These are phyloP conservation scores for Ogataea paraovalis DNA, from an alignment of 805 yeast species.

Conservation along the genomic window DNA sequence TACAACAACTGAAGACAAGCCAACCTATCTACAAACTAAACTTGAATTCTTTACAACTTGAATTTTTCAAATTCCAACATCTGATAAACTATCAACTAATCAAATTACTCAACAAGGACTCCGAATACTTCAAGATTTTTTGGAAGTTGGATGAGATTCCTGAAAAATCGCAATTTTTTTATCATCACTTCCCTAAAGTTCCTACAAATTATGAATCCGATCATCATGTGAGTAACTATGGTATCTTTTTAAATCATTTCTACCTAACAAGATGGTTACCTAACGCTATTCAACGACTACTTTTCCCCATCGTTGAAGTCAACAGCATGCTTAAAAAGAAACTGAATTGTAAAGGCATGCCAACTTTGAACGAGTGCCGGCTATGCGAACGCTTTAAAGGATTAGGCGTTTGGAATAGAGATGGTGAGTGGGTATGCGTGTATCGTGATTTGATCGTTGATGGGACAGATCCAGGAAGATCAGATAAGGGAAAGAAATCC, in stretches of 20 bases:
- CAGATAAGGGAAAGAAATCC: not conserved
- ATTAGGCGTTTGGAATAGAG: conserved; percentile 24
- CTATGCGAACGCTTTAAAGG: conserved; percentile 28
- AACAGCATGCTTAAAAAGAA: conserved; percentile 13
- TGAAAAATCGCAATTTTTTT: conserved; percentile 25
- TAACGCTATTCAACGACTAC: conserved; percentile 15
- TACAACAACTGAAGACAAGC: conserved; percentile 8
- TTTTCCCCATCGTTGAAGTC: conserved; percentile 27
- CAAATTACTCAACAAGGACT: conserved; percentile 24
- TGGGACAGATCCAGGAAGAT: too few species aligned
- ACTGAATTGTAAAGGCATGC: conserved; percentile 28
- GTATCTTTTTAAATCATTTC: conserved; percentile 28
- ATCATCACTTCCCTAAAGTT: conserved; percentile 31
- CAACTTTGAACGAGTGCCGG: conserved; percentile 29
- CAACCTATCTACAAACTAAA: conserved; percentile 8
- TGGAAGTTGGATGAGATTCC: conserved; percentile 29
- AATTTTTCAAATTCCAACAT: conserved; percentile 5
- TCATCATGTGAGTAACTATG: conserved; percentile 27
- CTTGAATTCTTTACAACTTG: not conserved
- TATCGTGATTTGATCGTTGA: conserved; percentile 4
- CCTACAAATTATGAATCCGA: conserved; percentile 30
- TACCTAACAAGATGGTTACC: conserved; percentile 35
- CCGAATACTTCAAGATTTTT: conserved; percentile 24
- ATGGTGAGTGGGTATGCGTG: conserved; percentile 31
- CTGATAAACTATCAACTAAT: conserved; percentile 10